Base-by-base conservation (phyloP, 2,329 filamentous ascomycete species). In the Xylariales sp. region DNA sequence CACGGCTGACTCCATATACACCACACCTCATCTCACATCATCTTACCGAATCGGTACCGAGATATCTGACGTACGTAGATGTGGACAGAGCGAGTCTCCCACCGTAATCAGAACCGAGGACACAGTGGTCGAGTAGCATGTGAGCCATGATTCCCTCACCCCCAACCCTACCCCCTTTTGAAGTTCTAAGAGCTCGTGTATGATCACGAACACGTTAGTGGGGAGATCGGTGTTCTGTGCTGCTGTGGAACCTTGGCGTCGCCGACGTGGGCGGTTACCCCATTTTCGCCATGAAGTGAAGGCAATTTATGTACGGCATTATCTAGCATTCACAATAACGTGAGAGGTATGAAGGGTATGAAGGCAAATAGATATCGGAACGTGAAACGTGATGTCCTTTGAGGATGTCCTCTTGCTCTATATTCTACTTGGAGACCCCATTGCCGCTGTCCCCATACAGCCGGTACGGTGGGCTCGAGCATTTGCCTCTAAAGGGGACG, bases 211-310 rank as follows among this genome's bases (percentile, higher is more conserved):
- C 46, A 53, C 14, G 32, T 48, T 50, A n/a, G 41, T 45, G 43
- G 41, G 48, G 16, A n/a, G 54, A 23, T 57, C 62, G 62, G 58
- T 46, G 8, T 32, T 45, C 18, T 48, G 14, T 59, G 50, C 60
- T 69, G 64, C 41, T 28, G 59, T 67, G 64, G 23, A 54, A 64
- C 67, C 34, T 58, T 56, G 55, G 57, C 62, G 48, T 58, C 41
- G 52, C 62, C 45, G 55, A 62, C 30, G 53, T 60, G 23, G 53
- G 58, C 32, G 48, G 36, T 57, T 55, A 43, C 36, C 45, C 43
- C 12, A 50, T 46, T 50, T 36, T 30, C n/a, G 28, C 36, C 12
- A n/a, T 16, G 39, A 41, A 32, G 36, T 41, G 53, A 49, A 48
- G 45, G 36, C 18, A 36, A 34, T 16, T 12, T 18, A 45, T 23